phyloP scores from a whole-genome alignment of 345 rosid species.

The Dovyalis caffra region DNA sequence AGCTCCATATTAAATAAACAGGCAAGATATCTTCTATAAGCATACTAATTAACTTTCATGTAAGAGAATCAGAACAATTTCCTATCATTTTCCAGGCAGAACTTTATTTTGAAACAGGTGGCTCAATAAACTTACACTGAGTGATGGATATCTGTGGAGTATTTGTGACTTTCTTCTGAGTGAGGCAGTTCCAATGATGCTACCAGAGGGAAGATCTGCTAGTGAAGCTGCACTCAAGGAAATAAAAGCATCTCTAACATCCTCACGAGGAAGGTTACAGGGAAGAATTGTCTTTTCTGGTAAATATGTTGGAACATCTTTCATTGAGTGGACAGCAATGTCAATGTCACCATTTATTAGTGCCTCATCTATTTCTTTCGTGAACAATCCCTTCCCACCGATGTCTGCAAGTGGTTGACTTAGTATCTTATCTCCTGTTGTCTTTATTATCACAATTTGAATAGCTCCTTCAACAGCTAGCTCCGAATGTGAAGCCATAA shows the following conservation, averaged over 20 bases:
- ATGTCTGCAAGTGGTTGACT: constrained; percentile 95
- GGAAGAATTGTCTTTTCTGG: constrained; percentile 84
- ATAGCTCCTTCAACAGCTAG: constrained; percentile 89
- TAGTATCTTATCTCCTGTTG: constrained; percentile 92
- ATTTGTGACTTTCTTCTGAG: constrained; percentile 95
- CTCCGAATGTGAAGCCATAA: constrained; percentile 67
- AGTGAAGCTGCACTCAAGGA: constrained; percentile 58
- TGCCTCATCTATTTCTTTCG: constrained; percentile 96
- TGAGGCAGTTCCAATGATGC: constrained; percentile 93
- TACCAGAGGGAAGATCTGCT: constrained; percentile 82
- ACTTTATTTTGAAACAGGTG: background rate
- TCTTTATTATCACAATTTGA: constrained; percentile 83
- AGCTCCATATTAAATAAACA: background rate
- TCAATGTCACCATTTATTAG: constrained; percentile 79
- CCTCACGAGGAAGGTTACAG: constrained; percentile 90
- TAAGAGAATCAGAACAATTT: background rate
- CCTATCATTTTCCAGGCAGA: background rate
- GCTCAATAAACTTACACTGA: constrained; percentile 44
- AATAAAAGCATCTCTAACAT: constrained; percentile 94
- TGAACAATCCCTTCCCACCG: constrained; percentile 96
- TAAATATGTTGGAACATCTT: constrained; percentile 94
- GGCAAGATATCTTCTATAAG: background rate
- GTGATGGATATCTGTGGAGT: constrained; percentile 80
- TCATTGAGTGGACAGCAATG: constrained; percentile 98
- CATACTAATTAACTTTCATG: background rate